Base-by-base conservation (phyloP, 495 filamentous ascomycete genomes). In the Xylaria cubensis region DNA sequence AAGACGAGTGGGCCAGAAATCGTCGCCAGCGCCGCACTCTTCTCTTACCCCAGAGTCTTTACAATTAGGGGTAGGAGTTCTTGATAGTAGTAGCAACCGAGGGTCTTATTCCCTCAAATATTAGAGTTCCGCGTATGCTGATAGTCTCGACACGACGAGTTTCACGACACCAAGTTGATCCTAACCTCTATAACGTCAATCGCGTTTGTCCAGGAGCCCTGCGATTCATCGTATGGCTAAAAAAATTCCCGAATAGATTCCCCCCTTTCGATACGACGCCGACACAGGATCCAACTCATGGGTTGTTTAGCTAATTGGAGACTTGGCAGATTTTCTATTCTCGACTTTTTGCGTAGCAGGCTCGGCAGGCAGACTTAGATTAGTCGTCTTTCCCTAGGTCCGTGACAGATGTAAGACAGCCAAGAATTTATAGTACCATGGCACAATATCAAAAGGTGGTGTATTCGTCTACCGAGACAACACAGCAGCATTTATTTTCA, bases 91-190 rank as follows among this genome's bases (percentile, higher is more conserved):
- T 32, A 26, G 39, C 8, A 26, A 19, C 36, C 36, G 6, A 51
- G 29, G 29, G 64, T 12, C 19, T 66, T 39, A 39, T 15, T 65
- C 36, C 42, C 39, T 36, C 46, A 9, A n/a, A 39, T 13, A 48
- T 53, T 24, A 12, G 41, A 53, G 64, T 53, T 19, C 44, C 29
- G 64, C 26, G 32, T 53, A 61, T 12, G 17, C 19, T 8, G 21
- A 19, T 36, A 53, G n/a, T 39, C 17, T 53, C 65, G 29, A 66
- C 34, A 66, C 34, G 21, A 55, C 50, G 48, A 67, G 64, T 24
- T 21, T 19, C 46, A 21, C 15, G 3, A 26, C 48, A 48, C 46
- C 48, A 67, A 67, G 64, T 55, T 29, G 21, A 46, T 24, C 21
- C 36, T 64, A 39, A 39, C 13, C 15, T 64, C 21, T 41, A 32